These are phyloP conservation scores for Terfezia boudieri DNA, from an alignment of 495 filamentous ascomycete genomes.

Conservation along the genomic window DNA sequence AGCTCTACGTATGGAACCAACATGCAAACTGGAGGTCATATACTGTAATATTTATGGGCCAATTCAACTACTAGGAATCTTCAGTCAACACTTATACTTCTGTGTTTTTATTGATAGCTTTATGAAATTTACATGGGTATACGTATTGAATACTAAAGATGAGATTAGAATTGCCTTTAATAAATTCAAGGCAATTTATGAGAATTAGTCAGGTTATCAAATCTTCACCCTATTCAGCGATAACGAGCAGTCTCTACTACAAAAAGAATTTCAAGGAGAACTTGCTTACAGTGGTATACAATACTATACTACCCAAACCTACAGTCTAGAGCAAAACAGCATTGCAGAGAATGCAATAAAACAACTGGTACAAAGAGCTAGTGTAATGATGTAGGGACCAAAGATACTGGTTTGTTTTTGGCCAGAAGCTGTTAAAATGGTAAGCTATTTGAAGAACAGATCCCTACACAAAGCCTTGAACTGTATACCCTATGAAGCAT, in stretches of 20 bases:
- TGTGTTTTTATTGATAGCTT: background rate
- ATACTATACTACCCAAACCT: background rate
- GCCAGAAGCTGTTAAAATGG: background rate
- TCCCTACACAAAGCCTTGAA: background rate
- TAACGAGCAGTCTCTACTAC: background rate
- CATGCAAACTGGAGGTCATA: background rate
- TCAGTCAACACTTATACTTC: background rate
- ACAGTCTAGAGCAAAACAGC: background rate
- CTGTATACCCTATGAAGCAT: slow-evolving; percentile 1
- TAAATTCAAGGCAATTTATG: background rate
- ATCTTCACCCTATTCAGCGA: background rate
- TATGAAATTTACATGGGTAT: background rate
- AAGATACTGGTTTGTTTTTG: background rate
- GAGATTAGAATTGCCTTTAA: background rate
- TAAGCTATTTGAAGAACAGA: slow-evolving; percentile 1
- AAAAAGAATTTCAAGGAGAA: background rate
- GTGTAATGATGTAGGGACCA: background rate
- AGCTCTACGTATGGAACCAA: background rate
- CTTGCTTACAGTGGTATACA: background rate
- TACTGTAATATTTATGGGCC: background rate
- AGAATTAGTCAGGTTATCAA: no score
- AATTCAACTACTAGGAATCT: background rate
- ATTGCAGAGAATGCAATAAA: background rate
- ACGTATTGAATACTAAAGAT: background rate
- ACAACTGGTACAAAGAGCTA: background rate